Evolutionary conservation across 108 stramenopile genomes (phyloP), one percentile per base, ranked within the genome.

Genomic region (Nitzschia sp.): DNA sequence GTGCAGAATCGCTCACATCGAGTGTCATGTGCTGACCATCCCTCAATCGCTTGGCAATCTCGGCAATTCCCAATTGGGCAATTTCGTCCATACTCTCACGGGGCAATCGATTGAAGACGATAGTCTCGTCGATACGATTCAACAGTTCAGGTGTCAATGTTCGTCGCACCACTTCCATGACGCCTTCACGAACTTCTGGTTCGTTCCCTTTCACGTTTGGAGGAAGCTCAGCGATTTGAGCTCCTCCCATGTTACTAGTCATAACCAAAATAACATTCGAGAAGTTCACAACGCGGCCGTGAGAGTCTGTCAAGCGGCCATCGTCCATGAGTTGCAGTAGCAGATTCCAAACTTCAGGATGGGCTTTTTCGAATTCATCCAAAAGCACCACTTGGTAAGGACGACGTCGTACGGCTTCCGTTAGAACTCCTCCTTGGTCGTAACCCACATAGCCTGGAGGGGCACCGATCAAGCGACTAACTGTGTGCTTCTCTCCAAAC

Each of bases 251-350:
- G 70, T 92, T 92, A 24, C 85, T 84, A n/a, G 91, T 92, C 86
- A 88, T 85, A 43, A 92, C 83, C 41, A 88, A 80, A 68, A 92
- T 85, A 8, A 79, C 78, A 70, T 92, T 92, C 17, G 76, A 70
- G 52, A 92, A 92, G 55, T 88, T 80, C 19, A 92, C 87, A n/a
- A 71, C 73, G 10, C 86, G 63, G 14, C 91, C 91, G 51, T 85
- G 82, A 40, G 84, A 84, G 53, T 92, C 91, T 15, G 87, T 88
- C 70, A 92, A 77, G 21, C 70, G 73, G 12, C 91, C 91, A 58
- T 92, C 91, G 51, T 92, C 91, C 73, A 92, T 86, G 15, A 88
- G 76, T 76, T 92, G 91, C 25, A 89, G 57, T n/a, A 92, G 76
- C 19, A 92, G 53, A 63, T 88, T 92, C 87, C 91, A 92, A 10